Evolutionary conservation across 306 rosid species (phyloP), one percentile per base, ranked within the genome.

Genomic region (Vigna mungo): DNA sequence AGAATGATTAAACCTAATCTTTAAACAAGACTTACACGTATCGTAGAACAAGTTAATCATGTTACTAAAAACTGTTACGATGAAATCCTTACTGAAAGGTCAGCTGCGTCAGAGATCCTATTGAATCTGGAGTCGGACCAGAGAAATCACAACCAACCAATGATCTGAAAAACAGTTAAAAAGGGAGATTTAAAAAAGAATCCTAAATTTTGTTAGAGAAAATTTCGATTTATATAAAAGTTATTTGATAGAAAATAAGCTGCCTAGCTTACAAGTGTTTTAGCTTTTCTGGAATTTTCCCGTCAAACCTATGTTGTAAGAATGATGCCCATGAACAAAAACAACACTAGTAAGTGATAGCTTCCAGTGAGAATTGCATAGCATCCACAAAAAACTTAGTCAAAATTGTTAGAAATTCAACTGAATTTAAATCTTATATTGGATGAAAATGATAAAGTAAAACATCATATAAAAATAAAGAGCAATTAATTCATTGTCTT

Each of bases 81-180:
- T 53, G 58, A 52, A 66, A 43, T 58, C 15, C 94, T 84, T 89
- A 93, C 98, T 91, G 72, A 83, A 83, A 93, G 15, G 74, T 56
- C 14, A 93, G 86, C 78, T 83, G 78, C 71, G 63, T 21, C 58
- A 93, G 80, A 67, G 85, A 76, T 77, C 98, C 98, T 63, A 93
- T 72, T 62, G 86, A 75, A 56, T 78, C 90, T 2, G 96, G 98
- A 81, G 91, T 89, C 41, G 66, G 65, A 20, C 96, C 96, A 64
- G 10, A 62, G 85, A 93, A 87, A 62, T 85, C 80, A 76, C 96
- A 93, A 43, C 87, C 88, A 55, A 83, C 94, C 74, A 93, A 76
- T 76, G 87, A 82, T 62, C 95, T 93, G 81, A 47, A 58, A 68
- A 47, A 71, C 60, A 81, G 54, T 15, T 53, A 64, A 75, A 41